These are phyloP conservation scores for Kregervanrija fluxuum DNA, from an alignment of 805 yeast genomes.

Conservation along the genomic window DNA sequence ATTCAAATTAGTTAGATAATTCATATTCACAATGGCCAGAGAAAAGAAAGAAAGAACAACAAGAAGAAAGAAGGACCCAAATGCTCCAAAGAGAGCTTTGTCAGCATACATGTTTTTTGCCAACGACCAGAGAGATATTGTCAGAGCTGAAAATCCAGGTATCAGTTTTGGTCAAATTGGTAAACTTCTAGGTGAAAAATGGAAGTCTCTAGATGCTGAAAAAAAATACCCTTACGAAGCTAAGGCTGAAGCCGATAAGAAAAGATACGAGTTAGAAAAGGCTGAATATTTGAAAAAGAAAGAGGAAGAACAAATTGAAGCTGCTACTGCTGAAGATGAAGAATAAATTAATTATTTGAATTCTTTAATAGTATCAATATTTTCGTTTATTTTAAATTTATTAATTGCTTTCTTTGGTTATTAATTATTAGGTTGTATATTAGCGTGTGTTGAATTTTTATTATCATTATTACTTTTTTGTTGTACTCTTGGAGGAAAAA, in stretches of 20 bases:
- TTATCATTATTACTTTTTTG: neutral
- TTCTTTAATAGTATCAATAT: neutral
- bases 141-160: conserved; percentile 95
- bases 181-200: conserved; percentile 87
- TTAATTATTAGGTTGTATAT: conserved; percentile 5
- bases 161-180: conserved; percentile 94
- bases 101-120: conserved; percentile 99
- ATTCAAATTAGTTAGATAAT: too few species aligned
- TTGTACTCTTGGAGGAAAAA: too few species aligned
- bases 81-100: conserved; percentile 97
- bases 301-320: conserved; percentile 10
- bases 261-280: conserved; percentile 95
- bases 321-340: conserved; percentile 1
- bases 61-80: conserved; percentile 63
- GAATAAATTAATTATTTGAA: neutral
- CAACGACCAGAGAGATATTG: conserved; percentile 92
- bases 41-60: conserved; percentile 17
- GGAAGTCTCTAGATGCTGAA: conserved; percentile 84
- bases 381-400: neutral
- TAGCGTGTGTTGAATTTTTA: neutral
- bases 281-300: conserved; percentile 57
- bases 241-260: conserved; percentile 93
- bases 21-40: conserved; percentile 7
- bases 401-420: neutral
- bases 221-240: conserved; percentile 87